Evolutionary conservation across 73 alveolate genomes (phyloP), one percentile per base, ranked within the genome.

Genomic region (Paramecium primaurelia): DNA sequence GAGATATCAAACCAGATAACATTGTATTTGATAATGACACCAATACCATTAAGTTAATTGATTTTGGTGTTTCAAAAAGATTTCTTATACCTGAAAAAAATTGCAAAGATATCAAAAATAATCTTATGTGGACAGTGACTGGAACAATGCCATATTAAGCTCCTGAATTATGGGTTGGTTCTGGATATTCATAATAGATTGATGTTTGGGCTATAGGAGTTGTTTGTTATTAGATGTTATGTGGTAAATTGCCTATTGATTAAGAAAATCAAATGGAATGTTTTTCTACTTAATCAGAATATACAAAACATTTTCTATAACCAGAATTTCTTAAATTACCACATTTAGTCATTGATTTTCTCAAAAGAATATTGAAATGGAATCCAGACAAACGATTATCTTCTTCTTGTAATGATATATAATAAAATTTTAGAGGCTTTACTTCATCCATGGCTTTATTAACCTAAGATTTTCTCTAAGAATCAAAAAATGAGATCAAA

Each of bases 191-290:
- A 58, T 93, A 96, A 44, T 87, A 89, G 37, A 96, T 97, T 18
- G 99, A 97, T 88, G 91, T 95, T 8, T 97, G 99, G 99, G 98
- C 99, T 16, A 80, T 97, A 36, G 99, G 99, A 10, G 97, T 93
- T 22, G 36, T 93, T 2, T 86, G 85, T 22, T 93, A 86, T 80
- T 58, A 92, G 18, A 77, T 93, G 94, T 58, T 92, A 28, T 88
- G 86, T 30, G 96, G 96, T 6, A 59, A 54, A 47, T 69, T 85
- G 10, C 96, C 96, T 28, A 44, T 93, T 26, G 94, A 89, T 45
- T 32, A 89, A 59, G 90, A 89, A 45, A 25, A 32, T 80, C 30
- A 80, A 18, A 80, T 80, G 91, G 91, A 80, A 8, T 16, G 58
- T 80, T 80, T 49, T 9, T 25, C 44, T 1, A 49, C 47, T 34